phyloP scores from a whole-genome alignment of 441 rosid genomes.

The Viola pubescens region DNA sequence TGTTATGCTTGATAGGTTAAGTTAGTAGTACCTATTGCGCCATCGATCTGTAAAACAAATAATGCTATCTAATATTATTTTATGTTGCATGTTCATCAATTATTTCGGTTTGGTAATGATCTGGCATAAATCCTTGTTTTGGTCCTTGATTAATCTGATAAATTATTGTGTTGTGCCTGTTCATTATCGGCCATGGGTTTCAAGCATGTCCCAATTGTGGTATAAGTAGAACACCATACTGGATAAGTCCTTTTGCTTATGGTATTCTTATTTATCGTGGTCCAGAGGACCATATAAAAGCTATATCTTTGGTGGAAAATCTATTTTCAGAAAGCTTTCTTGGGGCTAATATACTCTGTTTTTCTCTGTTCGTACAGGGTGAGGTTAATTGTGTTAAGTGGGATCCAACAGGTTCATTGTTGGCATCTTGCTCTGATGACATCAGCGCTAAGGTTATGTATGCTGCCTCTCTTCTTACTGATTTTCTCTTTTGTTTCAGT shows the following conservation, averaged over 20 bases:
- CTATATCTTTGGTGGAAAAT: not conserved
- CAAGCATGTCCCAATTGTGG: not conserved
- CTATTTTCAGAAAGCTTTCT: not conserved
- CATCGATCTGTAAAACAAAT: too few relatives aligned
- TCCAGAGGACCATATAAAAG: not conserved
- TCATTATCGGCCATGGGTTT: not conserved
- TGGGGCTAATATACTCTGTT: slow-evolving; percentile 1
- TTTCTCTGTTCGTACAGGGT: slow-evolving; percentile 42
- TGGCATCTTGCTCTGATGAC: slow-evolving; percentile 98
- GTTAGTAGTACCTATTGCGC: too few relatives aligned
- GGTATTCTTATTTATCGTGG: not conserved
- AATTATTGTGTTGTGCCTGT: not conserved
- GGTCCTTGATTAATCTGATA: not conserved
- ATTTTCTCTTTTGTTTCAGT: slow-evolving; percentile 1
- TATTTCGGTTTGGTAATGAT: too few relatives aligned
- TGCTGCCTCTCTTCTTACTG: slow-evolving; percentile 6
- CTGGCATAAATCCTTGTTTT: too few relatives aligned
- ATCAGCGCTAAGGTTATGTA: slow-evolving; percentile 77
- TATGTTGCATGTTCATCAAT: too few relatives aligned
- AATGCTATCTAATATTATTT: too few relatives aligned
- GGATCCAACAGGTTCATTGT: slow-evolving; percentile 90
- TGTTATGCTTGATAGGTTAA: too few relatives aligned
- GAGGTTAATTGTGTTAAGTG: slow-evolving; percentile 99
- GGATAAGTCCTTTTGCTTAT: not conserved
- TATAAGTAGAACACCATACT: not conserved